Evolutionary conservation across 352 stramenopile species (phyloP), one percentile per base, ranked within the genome.

Genomic region (Phytophthora kernoviae): DNA sequence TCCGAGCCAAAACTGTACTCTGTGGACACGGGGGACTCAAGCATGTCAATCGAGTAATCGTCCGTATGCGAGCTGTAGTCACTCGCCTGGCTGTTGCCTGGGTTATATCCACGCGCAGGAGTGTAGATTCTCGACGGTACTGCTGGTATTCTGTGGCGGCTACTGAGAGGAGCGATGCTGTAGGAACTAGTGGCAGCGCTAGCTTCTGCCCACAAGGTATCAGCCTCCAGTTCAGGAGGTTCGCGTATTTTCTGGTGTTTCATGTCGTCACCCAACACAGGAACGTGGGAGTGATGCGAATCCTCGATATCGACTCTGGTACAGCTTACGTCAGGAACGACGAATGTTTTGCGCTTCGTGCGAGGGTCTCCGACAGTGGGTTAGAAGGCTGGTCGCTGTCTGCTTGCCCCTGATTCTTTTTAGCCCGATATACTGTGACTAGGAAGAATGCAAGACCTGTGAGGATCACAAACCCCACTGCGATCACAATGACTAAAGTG

Each of bases 1-100:
- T 75, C 66, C 2, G 62, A 75, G 20, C 49, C 62, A 33, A 71
- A 65, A 27, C 62, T 75, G 39, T 74, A 74, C 18, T 54, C 65
- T 1, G 61, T 67, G 11, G 65, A 74, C 15, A 62, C 50, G 5
- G 65, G 66, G 11, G 66, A 75, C 41, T 75, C 62, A 4, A 75
- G 56, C 22, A 71, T 68, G 3, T 45, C 61, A 12, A 75, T 75
- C 18, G 66, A 71, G 40, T 71, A 71, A 52, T 75, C 57, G 21
- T 75, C 66, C 4, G 66, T 62, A 24, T 75, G 48, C 1, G 56
- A 71, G 39, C 62, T 71, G 43, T 57, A 52, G 18, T 75, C 61
- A 47, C 66, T 75, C 33, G 47, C 26, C 5, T 55, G 50, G 24
- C 39, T 68, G 18, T 64, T 53, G 17, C 45, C 55, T 2, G 63